phyloP scores from a whole-genome alignment of 177 flowering plant genomes.

The Vitis hybrid region DNA sequence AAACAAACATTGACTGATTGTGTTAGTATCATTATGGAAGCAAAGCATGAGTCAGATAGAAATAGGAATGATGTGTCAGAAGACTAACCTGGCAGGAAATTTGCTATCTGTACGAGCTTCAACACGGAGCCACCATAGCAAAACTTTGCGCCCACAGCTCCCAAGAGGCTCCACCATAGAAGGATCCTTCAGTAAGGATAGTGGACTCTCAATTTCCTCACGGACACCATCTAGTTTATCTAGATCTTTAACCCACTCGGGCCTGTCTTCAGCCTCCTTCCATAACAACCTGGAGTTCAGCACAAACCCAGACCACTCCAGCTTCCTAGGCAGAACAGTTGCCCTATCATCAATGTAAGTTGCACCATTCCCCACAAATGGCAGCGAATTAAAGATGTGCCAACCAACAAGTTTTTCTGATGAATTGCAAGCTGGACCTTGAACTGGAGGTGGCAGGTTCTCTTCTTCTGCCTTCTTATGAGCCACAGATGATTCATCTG shows the following conservation, averaged over 20 bases:
- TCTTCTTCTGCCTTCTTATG: conserved; percentile 38
- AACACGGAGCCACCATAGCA: conserved; percentile 99
- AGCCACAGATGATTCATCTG: conserved; percentile 24
- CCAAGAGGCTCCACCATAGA: conserved; percentile 93
- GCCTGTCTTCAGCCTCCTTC: conserved; percentile 69
- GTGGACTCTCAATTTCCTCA: conserved; percentile 69
- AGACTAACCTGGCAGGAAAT: conserved; percentile 86
- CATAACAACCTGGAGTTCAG: conserved; percentile 82
- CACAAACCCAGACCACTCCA: conserved; percentile 98
- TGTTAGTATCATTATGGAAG: no score
- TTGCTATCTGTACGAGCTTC: conserved; percentile 98
- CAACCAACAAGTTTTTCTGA: conserved; percentile 80
- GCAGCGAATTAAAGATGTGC: conserved; percentile 79
- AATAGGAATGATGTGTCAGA: conserved; percentile 2
- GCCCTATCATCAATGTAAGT: conserved; percentile 66
- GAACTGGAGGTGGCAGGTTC: conserved; percentile 60
- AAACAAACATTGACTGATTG: no score
- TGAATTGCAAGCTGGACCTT: conserved; percentile 94
- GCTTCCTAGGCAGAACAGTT: conserved; percentile 74
- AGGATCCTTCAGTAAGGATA: conserved; percentile 66
- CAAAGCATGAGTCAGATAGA: neutral
- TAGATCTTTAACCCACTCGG: conserved; percentile 75
- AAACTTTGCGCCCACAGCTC: conserved; percentile 83
- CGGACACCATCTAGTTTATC: conserved; percentile 40
- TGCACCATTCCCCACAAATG: conserved; percentile 62